These are phyloP conservation scores for Cladosporium sp. DNA, from an alignment of 2,329 filamentous ascomycete genomes.

Conservation along the genomic window DNA sequence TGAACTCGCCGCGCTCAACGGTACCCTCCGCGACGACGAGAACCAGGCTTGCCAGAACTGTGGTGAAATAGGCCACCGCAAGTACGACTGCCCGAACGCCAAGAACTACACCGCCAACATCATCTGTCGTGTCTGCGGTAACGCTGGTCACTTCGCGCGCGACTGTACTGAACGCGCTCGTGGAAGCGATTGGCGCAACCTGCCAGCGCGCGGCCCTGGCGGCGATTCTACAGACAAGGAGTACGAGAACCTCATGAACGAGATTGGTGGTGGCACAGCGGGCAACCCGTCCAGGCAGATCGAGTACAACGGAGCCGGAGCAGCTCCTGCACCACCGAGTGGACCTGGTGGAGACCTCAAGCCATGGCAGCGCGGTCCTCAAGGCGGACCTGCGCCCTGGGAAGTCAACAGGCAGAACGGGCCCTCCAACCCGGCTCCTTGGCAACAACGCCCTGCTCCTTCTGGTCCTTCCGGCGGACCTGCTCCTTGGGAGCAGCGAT, in stretches of 20 bases:
- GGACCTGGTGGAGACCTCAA: conserved; percentile 62
- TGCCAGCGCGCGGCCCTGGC: conserved; percentile 54
- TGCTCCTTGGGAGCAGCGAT: conserved; percentile 38
- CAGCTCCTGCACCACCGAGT: conserved; percentile 52
- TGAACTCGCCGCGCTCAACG: conserved; percentile 96
- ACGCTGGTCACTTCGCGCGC: conserved; percentile 96
- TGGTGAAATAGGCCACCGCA: conserved; percentile 96
- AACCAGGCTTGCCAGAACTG: conserved; percentile 99
- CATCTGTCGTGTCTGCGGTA: conserved; percentile 96
- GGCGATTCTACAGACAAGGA: conserved; percentile 82
- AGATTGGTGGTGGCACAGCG: conserved; percentile 74
- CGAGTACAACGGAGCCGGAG: conserved; percentile 74
- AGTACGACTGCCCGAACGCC: conserved; percentile 97
- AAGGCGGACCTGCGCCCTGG: conserved; percentile 41
- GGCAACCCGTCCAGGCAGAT: conserved; percentile 72
- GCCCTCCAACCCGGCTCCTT: conserved; percentile 1
- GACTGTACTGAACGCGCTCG: conserved; percentile 95
- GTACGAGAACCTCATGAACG: conserved; percentile 98
- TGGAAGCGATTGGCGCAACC: conserved; percentile 89
- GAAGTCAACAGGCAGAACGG: conserved; percentile 24
- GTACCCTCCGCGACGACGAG: conserved; percentile 97
- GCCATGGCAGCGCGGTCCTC: conserved; percentile 33
- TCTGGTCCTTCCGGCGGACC: conserved; percentile 28
- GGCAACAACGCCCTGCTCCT: conserved; percentile 19
- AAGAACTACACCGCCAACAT: conserved; percentile 99